These are phyloP conservation scores for Coniochaeta sp. DNA, from an alignment of 2,329 filamentous ascomycete genomes.

Conservation along the genomic window DNA sequence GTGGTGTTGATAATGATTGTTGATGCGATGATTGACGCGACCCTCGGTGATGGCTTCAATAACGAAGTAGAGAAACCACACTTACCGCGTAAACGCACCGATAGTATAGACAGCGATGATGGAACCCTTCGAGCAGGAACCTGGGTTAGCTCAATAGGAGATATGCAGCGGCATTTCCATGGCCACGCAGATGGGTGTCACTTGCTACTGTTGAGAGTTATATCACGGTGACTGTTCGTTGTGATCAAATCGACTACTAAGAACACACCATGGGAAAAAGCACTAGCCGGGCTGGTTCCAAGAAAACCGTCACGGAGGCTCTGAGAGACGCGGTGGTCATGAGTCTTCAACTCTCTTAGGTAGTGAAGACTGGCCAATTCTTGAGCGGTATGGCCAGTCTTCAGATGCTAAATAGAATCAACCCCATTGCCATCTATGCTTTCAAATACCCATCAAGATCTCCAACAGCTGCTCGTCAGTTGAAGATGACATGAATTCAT, in stretches of 20 bases:
- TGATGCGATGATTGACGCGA: neutral
- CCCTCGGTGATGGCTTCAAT: neutral
- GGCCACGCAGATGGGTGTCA: neutral
- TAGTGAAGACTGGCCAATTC: neutral
- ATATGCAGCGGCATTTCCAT: neutral
- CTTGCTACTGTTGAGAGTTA: neutral
- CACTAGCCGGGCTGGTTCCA: neutral
- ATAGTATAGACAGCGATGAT: neutral
- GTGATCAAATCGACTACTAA: neutral
- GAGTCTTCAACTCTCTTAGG: too few relatives aligned
- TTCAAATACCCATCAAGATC: too few relatives aligned
- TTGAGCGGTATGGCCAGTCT: too few relatives aligned
- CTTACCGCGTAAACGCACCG: neutral
- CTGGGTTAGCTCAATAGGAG: neutral
- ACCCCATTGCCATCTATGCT: too few relatives aligned
- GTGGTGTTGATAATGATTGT: neutral
- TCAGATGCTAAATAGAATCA: too few relatives aligned
- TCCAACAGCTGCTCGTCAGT: too few relatives aligned
- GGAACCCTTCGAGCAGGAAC: neutral
- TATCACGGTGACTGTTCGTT: neutral
- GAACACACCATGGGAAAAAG: neutral
- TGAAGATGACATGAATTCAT: too few relatives aligned
- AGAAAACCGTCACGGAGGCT: neutral
- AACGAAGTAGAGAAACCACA: neutral
- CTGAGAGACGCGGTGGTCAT: neutral